Percentiles rank a stretch among this genome's conserved stretches.
Evolutionary conservation across 768 basidiomycete species (phyloP).

Genomic region (Holtermanniella nyarrowii): DNA sequence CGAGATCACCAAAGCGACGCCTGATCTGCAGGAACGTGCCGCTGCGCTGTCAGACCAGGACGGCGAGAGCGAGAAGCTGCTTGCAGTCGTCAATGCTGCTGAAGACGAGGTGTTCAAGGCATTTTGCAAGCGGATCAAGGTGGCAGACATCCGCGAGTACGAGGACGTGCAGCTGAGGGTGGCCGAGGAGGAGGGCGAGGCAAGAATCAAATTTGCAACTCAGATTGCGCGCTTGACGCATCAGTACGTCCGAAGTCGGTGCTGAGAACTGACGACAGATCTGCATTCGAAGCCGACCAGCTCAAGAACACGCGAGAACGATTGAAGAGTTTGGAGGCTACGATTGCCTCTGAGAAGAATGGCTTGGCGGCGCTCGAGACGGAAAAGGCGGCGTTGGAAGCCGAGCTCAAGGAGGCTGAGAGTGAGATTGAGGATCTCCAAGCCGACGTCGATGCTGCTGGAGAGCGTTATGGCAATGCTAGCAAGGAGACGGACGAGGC

Average conservation of each 20-base stretch:
- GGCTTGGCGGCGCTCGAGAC: constrained; percentile 49
- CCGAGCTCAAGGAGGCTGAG: constrained; percentile 5
- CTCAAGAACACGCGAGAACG: constrained; percentile 57
- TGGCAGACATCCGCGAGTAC: constrained; percentile 78
- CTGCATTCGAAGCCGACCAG: constrained; percentile 73
- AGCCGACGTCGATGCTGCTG: constrained; percentile 62
- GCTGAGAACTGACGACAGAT: neutral
- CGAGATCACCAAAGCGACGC: constrained; percentile 22
- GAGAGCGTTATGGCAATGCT: constrained; percentile 52
- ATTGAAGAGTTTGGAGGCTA: constrained; percentile 46
- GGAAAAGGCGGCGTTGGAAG: constrained; percentile 36
- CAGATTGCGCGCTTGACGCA: constrained; percentile 77
- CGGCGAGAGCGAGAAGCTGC: constrained; percentile 50
- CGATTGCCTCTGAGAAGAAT: constrained; percentile 53
- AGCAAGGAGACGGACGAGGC: constrained; percentile 56
- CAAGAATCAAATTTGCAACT: constrained; percentile 67
- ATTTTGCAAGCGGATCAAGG: constrained; percentile 72
- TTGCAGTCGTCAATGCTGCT: constrained; percentile 56
- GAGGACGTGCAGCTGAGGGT: constrained; percentile 83
- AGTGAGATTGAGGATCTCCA: constrained; percentile 19
- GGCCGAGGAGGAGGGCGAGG: constrained; percentile 78
- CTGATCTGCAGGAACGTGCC: constrained; percentile 16
- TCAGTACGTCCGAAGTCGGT: constrained; percentile 52
- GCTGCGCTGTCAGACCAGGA: constrained; percentile 39
- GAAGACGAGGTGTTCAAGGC: constrained; percentile 67